Conservation (phyloP, 768 basidiomycete genomes). For the Mrakia hoshinonis region DNA sequence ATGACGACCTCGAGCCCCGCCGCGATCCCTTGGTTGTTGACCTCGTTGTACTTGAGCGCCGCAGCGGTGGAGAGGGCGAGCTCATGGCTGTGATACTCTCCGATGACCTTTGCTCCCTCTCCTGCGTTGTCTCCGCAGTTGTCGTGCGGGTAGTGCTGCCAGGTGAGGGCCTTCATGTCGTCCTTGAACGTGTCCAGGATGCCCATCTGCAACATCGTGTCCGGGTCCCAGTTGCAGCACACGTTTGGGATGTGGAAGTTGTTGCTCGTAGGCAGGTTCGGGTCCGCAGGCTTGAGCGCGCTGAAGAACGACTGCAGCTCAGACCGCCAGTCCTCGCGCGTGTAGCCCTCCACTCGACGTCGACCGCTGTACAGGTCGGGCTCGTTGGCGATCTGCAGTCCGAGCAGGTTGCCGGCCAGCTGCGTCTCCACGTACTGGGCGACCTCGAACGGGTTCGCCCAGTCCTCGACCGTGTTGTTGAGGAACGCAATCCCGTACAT, state of each 20-base stretch:
- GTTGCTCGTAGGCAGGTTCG: conserved; percentile 41
- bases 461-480: conserved; percentile 49
- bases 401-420: conserved; percentile 58
- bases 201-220: conserved; percentile 39
- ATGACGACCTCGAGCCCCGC: conserved; percentile 48
- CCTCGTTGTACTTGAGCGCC: conserved; percentile 45
- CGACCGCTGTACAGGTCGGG: conserved; percentile 53
- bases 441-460: conserved; percentile 46
- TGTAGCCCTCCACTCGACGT: conserved; percentile 37
- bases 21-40: conserved; percentile 30
- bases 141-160: conserved; percentile 40
- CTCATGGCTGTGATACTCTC: conserved; percentile 55
- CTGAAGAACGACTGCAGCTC: conserved; percentile 50
- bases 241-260: conserved; percentile 56
- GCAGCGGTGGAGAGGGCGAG: conserved; percentile 46
- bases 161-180: conserved; percentile 37
- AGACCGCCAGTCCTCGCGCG: conserved; percentile 45
- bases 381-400: conserved; percentile 62
- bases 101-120: conserved; percentile 43
- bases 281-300: conserved; percentile 44
- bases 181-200: conserved; percentile 37
- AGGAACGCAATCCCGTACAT: conserved; percentile 49
- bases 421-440: conserved; percentile 55
- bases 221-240: conserved; percentile 46
- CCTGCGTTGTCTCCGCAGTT: conserved; percentile 33